Percentiles rank a stretch among this genome's conserved stretches.
These are phyloP conservation scores for Tolypocladium ovalisporum DNA, from an alignment of 2,329 filamentous ascomycete species.

Conservation along the genomic window DNA sequence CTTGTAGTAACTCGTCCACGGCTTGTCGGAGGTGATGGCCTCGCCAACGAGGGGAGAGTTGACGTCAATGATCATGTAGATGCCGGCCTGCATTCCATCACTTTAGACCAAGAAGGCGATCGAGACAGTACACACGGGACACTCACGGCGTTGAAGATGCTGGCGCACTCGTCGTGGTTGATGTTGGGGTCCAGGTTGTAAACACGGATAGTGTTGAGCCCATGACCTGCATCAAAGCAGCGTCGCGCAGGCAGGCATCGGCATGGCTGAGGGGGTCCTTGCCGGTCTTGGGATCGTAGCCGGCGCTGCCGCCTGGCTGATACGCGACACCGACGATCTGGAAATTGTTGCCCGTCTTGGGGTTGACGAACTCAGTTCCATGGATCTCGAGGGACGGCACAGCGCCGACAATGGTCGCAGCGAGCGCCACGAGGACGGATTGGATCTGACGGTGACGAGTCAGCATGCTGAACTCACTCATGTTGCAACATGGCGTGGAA, in stretches of 20 bases:
- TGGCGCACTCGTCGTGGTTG: constrained; percentile 57
- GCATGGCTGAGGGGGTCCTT: constrained; percentile 50
- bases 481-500: neutral
- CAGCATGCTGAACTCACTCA: neutral
- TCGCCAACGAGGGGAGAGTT: constrained; percentile 53
- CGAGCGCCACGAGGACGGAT: constrained; percentile 39
- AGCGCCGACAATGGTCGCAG: constrained; percentile 41
- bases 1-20: constrained; percentile 49
- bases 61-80: constrained; percentile 60
- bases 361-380: constrained; percentile 50
- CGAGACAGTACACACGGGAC: neutral
- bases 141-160: constrained; percentile 52
- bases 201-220: constrained; percentile 59
- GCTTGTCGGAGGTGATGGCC: constrained; percentile 40
- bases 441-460: constrained; percentile 16
- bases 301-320: constrained; percentile 55
- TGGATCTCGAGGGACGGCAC: constrained; percentile 46
- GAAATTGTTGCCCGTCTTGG: constrained; percentile 46
- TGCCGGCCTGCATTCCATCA: constrained; percentile 36
- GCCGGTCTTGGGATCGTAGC: constrained; percentile 42
- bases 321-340: constrained; percentile 59
- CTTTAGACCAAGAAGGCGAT: neutral
- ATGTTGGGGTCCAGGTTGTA: constrained; percentile 56
- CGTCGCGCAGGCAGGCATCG: constrained; percentile 50
- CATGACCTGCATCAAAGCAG: constrained; percentile 52